A percentile compares a stretch with the other conserved stretches of the same genome.
Conservation (phyloP, 352 stramenopile species). For the Stephanocyclus meneghinianus region DNA sequence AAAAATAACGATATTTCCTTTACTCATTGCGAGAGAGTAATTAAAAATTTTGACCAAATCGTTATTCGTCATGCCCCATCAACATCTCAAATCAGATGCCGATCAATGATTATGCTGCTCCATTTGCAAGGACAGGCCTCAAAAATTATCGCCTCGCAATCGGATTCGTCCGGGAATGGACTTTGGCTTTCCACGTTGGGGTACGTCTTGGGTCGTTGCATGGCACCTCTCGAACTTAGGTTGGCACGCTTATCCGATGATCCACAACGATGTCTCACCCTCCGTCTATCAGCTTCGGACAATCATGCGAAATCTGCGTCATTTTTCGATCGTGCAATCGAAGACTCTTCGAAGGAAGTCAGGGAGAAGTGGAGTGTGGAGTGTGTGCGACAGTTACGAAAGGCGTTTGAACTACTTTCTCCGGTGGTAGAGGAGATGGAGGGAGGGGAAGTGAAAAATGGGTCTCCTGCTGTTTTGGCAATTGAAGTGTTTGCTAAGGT, state of each 20-base stretch:
- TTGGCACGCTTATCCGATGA: slow-evolving; percentile 22
- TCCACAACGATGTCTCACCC: slow-evolving; percentile 14
- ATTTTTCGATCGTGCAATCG: slow-evolving; percentile 22
- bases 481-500: slow-evolving; percentile 51
- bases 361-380: slow-evolving; percentile 18
- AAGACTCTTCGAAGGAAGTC: slow-evolving; percentile 7
- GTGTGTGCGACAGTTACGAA: slow-evolving; percentile 23
- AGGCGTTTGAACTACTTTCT: slow-evolving; percentile 36
- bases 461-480: slow-evolving; percentile 21
- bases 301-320: slow-evolving; percentile 33
- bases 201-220: slow-evolving; percentile 30
- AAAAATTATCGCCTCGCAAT: slow-evolving; percentile 28
- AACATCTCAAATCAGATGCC: slow-evolving; percentile 26
- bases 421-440: slow-evolving; percentile 17
- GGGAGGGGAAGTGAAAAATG: slow-evolving; percentile 9
- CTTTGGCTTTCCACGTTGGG: slow-evolving; percentile 18
- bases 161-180: slow-evolving; percentile 4
- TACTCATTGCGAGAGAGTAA: background rate
- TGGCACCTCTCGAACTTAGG: slow-evolving; percentile 32
- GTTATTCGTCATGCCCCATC: slow-evolving; percentile 30
- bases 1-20: background rate
- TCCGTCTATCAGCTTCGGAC: slow-evolving; percentile 37
- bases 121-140: slow-evolving; percentile 38
- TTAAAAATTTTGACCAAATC: slow-evolving; percentile 28
- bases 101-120: slow-evolving; percentile 32